These are phyloP conservation scores for Yamadazyma philogaea DNA, from an alignment of 805 yeast genomes.

Conservation along the genomic window DNA sequence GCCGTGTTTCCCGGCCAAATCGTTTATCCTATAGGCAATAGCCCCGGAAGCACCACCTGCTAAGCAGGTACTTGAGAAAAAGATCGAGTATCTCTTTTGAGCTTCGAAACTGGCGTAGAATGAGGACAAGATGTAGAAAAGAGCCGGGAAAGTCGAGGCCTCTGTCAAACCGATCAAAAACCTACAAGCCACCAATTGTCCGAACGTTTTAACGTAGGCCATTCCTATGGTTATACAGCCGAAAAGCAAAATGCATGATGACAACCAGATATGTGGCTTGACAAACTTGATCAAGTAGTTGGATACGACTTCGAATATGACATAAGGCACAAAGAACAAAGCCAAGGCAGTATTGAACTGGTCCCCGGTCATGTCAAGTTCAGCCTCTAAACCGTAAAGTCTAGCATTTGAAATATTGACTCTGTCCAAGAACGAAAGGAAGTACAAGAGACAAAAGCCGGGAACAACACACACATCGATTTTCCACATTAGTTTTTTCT, in stretches of 20 bases:
- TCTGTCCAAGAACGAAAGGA: slow-evolving; percentile 75
- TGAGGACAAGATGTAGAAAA: slow-evolving; percentile 65
- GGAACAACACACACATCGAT: slow-evolving; percentile 70
- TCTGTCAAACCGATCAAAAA: slow-evolving; percentile 66
- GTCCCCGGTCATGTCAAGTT: slow-evolving; percentile 51
- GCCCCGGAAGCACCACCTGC: slow-evolving; percentile 82
- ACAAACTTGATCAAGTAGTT: slow-evolving; percentile 58
- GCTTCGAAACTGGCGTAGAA: slow-evolving; percentile 65
- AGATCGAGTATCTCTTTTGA: slow-evolving; percentile 64
- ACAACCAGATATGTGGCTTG: slow-evolving; percentile 64
- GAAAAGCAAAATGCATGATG: slow-evolving; percentile 56
- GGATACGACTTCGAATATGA: slow-evolving; percentile 61
- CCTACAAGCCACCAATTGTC: slow-evolving; percentile 59
- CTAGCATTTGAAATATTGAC: slow-evolving; percentile 82
- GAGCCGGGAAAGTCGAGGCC: slow-evolving; percentile 72
- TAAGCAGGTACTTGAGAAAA: slow-evolving; percentile 67
- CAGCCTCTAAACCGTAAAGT: slow-evolving; percentile 61
- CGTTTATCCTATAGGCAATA: slow-evolving; percentile 61
- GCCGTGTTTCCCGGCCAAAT: slow-evolving; percentile 46
- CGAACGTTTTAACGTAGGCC: slow-evolving; percentile 60
- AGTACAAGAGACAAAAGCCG: slow-evolving; percentile 70
- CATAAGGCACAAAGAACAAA: slow-evolving; percentile 69
- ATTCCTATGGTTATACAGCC: slow-evolving; percentile 63
- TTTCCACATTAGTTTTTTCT: slow-evolving; percentile 56
- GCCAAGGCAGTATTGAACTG: slow-evolving; percentile 66